Conservation (phyloP, 345 rosid genomes). For the Fremontodendron californicum region DNA sequence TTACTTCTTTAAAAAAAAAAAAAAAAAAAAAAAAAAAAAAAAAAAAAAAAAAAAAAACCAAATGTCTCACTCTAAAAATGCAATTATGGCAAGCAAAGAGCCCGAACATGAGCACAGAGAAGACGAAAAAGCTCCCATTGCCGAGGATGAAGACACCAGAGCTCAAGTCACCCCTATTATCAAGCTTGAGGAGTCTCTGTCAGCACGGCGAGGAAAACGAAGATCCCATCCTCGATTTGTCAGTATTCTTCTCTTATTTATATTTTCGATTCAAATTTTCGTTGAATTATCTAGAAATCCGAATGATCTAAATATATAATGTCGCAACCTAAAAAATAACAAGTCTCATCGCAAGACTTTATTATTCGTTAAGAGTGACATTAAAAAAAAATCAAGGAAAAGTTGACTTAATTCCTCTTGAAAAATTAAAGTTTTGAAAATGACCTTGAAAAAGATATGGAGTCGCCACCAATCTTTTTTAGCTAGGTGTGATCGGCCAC, state of each 20-base stretch:
- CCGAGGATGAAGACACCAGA: constrained; percentile 90
- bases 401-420: too few species aligned
- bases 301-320: neutral
- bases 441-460: too few species aligned
- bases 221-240: constrained; percentile 76
- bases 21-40: too few species aligned
- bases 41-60: too few species aligned
- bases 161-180: constrained; percentile 84
- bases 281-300: neutral
- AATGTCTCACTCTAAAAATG: neutral
- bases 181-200: constrained; percentile 72
- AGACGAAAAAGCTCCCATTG: constrained; percentile 57
- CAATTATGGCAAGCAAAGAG: constrained; percentile 49
- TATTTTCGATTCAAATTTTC: neutral
- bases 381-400: too few species aligned
- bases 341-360: too few species aligned
- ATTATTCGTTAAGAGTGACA: too few species aligned
- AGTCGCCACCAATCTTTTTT: too few species aligned
- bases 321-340: too few species aligned
- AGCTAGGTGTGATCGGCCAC: too few species aligned
- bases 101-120: constrained; percentile 53
- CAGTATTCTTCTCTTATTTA: constrained; percentile 4
- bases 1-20: too few species aligned
- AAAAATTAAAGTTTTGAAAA: too few species aligned
- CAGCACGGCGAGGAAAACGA: constrained; percentile 85